Evolutionary conservation across 2,329 filamentous ascomycete genomes (phyloP).

Genomic region (Claviceps sp.): DNA sequence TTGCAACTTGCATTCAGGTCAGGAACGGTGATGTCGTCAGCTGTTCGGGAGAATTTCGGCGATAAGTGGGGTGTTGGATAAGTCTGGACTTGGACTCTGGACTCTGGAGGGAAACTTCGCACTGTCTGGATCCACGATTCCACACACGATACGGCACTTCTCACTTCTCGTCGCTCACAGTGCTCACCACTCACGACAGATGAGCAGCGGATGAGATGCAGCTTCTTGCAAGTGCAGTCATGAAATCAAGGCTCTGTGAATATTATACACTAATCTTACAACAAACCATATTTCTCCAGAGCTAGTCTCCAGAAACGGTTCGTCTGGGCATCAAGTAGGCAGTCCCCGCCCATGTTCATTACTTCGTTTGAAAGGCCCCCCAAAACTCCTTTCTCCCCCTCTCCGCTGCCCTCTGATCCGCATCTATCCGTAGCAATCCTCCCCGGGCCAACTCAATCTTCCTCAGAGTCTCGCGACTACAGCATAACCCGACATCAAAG

Average conservation of each 20-base stretch:
- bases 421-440: conserved; percentile 16
- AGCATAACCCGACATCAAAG: conserved; percentile 65
- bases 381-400: conserved; percentile 9
- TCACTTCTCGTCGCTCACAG: no score
- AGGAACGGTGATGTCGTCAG: not conserved
- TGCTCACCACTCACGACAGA: not conserved
- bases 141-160: not conserved
- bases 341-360: not conserved
- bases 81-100: no score
- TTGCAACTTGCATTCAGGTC: not conserved
- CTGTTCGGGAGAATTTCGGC: conserved; percentile 10
- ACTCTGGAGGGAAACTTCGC: not conserved
- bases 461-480: conserved; percentile 46
- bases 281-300: not conserved
- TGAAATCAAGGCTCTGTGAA: not conserved
- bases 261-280: not conserved
- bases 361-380: conserved; percentile 4
- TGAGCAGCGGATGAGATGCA: not conserved
- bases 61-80: not conserved
- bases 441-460: conserved; percentile 35
- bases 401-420: not conserved
- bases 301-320: not conserved
- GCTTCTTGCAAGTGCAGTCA: not conserved
- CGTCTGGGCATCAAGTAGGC: not conserved
- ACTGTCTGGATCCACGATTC: not conserved